Conservation (phyloP, 176 grass and related monocot species). For the Avena eriantha region DNA sequence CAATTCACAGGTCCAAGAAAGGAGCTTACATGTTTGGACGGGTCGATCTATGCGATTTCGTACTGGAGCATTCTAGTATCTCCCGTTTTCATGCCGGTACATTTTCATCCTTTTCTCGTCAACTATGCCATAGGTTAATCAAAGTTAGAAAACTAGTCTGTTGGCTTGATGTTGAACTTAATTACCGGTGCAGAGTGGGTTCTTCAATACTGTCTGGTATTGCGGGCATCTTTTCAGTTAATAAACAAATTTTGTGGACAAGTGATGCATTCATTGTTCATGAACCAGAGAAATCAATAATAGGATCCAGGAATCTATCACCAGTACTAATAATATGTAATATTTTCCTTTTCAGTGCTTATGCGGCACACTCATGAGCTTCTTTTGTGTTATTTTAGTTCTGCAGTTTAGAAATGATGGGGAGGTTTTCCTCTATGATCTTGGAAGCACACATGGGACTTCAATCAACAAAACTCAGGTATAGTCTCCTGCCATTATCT, state of each 20-base stretch:
- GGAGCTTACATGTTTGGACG: slow-evolving; percentile 98
- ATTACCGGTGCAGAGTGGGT: background rate
- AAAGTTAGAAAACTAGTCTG: background rate
- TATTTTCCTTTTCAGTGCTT: slow-evolving; percentile 34
- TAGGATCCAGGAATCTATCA: slow-evolving; percentile 5
- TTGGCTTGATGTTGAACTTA: slow-evolving; percentile 3
- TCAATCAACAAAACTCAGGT: slow-evolving; percentile 95
- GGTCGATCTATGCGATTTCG: slow-evolving; percentile 86
- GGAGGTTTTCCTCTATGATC: slow-evolving; percentile 85
- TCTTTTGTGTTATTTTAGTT: slow-evolving; percentile 56
- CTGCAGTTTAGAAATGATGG: slow-evolving; percentile 89
- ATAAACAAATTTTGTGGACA: slow-evolving; percentile 5
- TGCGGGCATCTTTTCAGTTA: background rate
- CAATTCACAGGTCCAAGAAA: slow-evolving; percentile 72
- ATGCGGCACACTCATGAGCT: slow-evolving; percentile 25
- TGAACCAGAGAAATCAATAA: slow-evolving; percentile 1
- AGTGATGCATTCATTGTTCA: background rate
- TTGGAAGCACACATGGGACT: slow-evolving; percentile 93
- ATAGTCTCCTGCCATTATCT: slow-evolving; percentile 20
- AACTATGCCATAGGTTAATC: slow-evolving; percentile 18
- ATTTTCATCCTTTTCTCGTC: slow-evolving; percentile 18
- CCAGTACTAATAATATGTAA: slow-evolving; percentile 4
- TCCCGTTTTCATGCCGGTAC: slow-evolving; percentile 92
- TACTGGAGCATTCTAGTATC: slow-evolving; percentile 85
- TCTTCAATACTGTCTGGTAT: background rate